phyloP scores from a whole-genome alignment of 176 grass and related monocot genomes.

The Eragrostis curvula region DNA sequence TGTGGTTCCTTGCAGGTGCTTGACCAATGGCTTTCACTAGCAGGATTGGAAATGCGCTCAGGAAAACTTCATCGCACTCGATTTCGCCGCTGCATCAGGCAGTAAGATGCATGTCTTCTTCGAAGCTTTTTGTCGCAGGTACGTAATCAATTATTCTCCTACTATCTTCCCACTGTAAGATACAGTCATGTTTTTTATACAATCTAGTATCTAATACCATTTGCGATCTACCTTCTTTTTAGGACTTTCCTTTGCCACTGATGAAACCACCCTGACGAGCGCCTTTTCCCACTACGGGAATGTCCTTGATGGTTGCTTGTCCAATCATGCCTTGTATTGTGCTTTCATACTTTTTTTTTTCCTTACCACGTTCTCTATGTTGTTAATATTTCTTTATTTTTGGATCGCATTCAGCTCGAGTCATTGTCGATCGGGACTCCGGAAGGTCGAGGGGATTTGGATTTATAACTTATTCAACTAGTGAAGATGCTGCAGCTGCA shows the following conservation, averaged over 20 bases:
- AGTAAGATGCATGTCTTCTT: conserved; percentile 94
- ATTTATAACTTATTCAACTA: conserved; percentile 73
- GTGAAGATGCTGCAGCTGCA: conserved; percentile 72
- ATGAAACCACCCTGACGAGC: conserved; percentile 72
- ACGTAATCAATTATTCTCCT: not conserved
- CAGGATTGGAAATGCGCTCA: conserved; percentile 65
- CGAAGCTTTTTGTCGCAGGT: conserved; percentile 93
- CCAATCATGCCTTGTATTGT: not conserved
- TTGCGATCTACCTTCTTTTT: not conserved
- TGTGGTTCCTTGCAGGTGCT: not conserved
- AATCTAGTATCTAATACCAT: not conserved
- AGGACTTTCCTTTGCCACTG: conserved; percentile 80
- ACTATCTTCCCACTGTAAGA: not conserved
- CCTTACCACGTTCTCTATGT: not conserved
- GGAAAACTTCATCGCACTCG: conserved; percentile 42
- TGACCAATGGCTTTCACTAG: conserved; percentile 69
- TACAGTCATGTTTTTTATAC: not conserved
- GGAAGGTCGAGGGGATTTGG: conserved; percentile 89
- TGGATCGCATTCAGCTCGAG: conserved; percentile 59
- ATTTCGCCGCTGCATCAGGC: conserved; percentile 63
- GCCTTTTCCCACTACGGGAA: conserved; percentile 70
- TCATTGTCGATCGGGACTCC: conserved; percentile 74
- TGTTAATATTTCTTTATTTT: conserved; percentile 3
- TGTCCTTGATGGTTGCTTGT: conserved; percentile 77
- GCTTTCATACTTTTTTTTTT: not conserved